Evolutionary conservation across 2,329 filamentous ascomycete genomes (phyloP).

Genomic region (Didymella exigua): DNA sequence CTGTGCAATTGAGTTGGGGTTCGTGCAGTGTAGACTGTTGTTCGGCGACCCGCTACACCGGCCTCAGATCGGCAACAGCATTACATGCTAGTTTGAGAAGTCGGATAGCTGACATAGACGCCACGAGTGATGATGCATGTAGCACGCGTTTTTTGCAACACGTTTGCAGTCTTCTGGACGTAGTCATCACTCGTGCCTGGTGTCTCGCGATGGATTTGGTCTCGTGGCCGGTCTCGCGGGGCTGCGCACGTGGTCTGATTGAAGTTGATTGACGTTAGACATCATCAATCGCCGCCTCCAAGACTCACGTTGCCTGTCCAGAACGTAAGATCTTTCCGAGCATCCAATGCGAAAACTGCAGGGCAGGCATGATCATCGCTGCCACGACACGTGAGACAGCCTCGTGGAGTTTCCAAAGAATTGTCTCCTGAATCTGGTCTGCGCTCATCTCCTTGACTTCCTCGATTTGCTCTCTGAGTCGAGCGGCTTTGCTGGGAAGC

Average conservation of each 20-base stretch:
- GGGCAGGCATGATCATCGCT: constrained; percentile 38
- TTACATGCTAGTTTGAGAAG: neutral
- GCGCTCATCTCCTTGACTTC: constrained; percentile 36
- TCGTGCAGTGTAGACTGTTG: too few species aligned
- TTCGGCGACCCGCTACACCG: too few species aligned
- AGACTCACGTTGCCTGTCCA: constrained; percentile 5
- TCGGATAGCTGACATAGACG: neutral
- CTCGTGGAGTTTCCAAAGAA: constrained; percentile 44
- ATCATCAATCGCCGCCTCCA: neutral
- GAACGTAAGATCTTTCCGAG: constrained; percentile 39
- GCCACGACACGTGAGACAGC: constrained; percentile 34
- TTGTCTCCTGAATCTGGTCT: constrained; percentile 38
- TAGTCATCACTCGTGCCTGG: neutral
- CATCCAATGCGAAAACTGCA: constrained; percentile 43
- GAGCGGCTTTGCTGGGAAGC: constrained; percentile 40
- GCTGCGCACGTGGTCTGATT: neutral
- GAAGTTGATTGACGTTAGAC: neutral
- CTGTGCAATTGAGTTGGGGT: too few species aligned
- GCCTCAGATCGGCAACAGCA: neutral
- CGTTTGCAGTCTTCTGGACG: neutral
- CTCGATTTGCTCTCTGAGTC: constrained; percentile 36
- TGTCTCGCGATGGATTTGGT: neutral
- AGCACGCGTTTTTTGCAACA: neutral
- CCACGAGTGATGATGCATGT: neutral
- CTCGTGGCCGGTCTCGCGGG: neutral